A percentile compares a stretch with the other conserved stretches of the same genome.
Evolutionary conservation across 108 stramenopile species (phyloP).

Genomic region (Poteriospumella lacustris): DNA sequence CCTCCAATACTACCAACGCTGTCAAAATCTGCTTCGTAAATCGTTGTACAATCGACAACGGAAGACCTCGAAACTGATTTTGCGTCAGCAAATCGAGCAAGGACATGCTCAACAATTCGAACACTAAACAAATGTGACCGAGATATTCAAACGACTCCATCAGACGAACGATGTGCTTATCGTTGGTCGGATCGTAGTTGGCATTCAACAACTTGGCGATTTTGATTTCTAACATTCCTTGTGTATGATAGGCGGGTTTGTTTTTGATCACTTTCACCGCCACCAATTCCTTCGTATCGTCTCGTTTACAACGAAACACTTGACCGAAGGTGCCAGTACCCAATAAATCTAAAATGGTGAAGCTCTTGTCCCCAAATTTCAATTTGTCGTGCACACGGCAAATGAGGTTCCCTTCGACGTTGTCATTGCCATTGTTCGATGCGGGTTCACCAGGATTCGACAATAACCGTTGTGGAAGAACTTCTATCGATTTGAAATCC

Average conservation of each 20-base stretch:
- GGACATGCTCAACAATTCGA: conserved; percentile 82
- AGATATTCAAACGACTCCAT: conserved; percentile 75
- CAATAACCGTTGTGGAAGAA: conserved; percentile 45
- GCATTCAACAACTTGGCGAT: conserved; percentile 50
- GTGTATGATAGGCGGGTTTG: conserved; percentile 82
- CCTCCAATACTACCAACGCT: conserved; percentile 65
- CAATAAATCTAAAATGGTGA: conserved; percentile 58
- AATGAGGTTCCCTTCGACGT: conserved; percentile 44
- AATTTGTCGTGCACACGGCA: conserved; percentile 48
- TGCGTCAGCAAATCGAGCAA: conserved; percentile 85
- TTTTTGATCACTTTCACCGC: conserved; percentile 94
- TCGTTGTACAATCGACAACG: conserved; percentile 63
- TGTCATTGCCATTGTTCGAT: conserved; percentile 45
- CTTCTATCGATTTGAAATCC: conserved; percentile 34
- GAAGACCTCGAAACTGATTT: conserved; percentile 85
- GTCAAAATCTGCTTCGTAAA: conserved; percentile 62
- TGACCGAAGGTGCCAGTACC: conserved; percentile 96
- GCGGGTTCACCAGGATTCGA: conserved; percentile 39
- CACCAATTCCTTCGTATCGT: conserved; percentile 61
- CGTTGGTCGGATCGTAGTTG: conserved; percentile 33
- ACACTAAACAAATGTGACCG: conserved; percentile 86
- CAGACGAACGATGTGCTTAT: conserved; percentile 69
- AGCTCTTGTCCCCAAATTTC: conserved; percentile 13
- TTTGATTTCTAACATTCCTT: conserved; percentile 86
- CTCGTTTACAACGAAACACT: conserved; percentile 78